Base-by-base conservation (phyloP, 1,284 basidiomycete genomes). In the Rhodofomes roseus region DNA sequence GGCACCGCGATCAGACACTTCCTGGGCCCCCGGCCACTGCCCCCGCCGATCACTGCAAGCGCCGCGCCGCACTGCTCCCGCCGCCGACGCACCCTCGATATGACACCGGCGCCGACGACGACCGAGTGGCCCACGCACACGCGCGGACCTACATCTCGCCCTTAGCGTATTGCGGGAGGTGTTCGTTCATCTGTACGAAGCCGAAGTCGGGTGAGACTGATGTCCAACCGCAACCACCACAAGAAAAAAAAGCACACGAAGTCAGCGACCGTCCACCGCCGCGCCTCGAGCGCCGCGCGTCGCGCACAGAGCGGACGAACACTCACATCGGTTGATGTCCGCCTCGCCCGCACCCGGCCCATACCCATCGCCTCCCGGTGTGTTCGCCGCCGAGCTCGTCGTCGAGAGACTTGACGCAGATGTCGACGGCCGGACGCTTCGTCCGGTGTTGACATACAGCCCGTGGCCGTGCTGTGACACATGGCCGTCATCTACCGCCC, bases 151-250 rank as follows among this genome's bases (percentile, higher is more conserved):
- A 86, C 68, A 82, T 77, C 68, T 83, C 84, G 56, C 79, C 69
- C 73, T 90, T 90, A 74, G 78, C 80, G 81, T 87, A 89, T 66
- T 85, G 81, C 69, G 82, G 81, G 66, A 88, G 73, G 68, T 89
- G 85, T 71, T 88, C 87, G 74, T 85, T 86, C 85, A 89, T 83
- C 70, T 80, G 79, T 70, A 90, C 87, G 77, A 83, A 90, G 66
- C 86, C 87, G 78, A 89, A 90, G 79, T 91, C 88, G 76, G 89
- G 89, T 72, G 89, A 89, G 82, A 88, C 89, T 88, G 77, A 67
- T 73, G 48, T 39, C 44, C 31, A 39, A 73, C 63, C 64, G 63
- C 56, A 36, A 31, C 50, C 14, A 31, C 50, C 4, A 51, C 43
- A 22, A 44, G 43, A 66, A 68, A 62, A 68, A 71, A 74, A 75